Base-by-base conservation (phyloP, 441 rosid genomes). In the California macrophylla region DNA sequence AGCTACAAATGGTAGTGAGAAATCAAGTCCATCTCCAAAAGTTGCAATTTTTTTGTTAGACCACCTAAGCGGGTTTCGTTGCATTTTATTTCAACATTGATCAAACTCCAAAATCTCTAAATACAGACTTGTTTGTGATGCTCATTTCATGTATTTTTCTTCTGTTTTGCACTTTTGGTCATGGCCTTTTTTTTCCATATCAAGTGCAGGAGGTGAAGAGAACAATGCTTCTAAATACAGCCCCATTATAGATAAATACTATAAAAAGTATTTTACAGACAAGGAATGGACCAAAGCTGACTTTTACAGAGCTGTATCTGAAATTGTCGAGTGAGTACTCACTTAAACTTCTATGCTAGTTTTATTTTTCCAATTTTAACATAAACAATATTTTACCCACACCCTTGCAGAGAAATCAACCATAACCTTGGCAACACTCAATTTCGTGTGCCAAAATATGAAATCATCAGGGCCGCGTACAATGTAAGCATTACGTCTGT, bases 351-450 rank as follows among this genome's bases (percentile, higher is more conserved):
- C n/a, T n/a, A n/a, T n/a, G n/a, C 23, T n/a, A 56, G 32, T 50
- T 4, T 3, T 16, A 15, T 10, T 5, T 30, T 20, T 29, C 12
- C 12, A 34, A 34, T 34, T 3, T 25, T 62, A 63, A 29, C 3
- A 18, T 16, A 1, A 4, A 47, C 18, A 0, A n/a, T 65, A 3
- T 45, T 8, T 1, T 16, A 64, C n/a, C 4, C 40, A 24, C n/a
- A n/a, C n/a, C n/a, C 13, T 6, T n/a, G 5, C 77, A 92, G 98
- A 67, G 84, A 87, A 71, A 83, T 92, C 65, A 92, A 92, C 76
- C 76, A 60, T 71, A 84, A 76, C 76, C 81, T 89, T 28, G 85
- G 86, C 36, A 87, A 87, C 76, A 82, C 92, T 4, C 97, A 92
- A 66, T 75, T 92, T 66, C 77, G 83, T 56, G 79, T 87, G 32